These are phyloP conservation scores for Kazachstania kunashirensis DNA, from an alignment of 805 yeast genomes.

Conservation along the genomic window DNA sequence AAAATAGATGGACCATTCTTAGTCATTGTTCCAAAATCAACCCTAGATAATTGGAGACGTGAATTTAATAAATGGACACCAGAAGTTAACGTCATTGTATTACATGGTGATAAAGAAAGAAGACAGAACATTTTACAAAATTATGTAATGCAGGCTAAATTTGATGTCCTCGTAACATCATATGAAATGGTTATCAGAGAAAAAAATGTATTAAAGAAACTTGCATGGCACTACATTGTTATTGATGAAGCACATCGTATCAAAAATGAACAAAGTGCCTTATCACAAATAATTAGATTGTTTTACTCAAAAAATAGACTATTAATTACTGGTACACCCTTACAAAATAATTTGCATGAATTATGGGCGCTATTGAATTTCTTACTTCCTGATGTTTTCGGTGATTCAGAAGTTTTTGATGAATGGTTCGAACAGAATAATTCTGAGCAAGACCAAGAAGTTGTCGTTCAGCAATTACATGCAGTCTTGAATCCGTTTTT, in stretches of 20 bases:
- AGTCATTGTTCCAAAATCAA: conserved; percentile 89
- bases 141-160: conserved; percentile 57
- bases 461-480: conserved; percentile 80
- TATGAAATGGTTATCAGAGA: conserved; percentile 92
- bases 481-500: conserved; percentile 84
- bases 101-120: conserved; percentile 85
- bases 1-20: conserved; percentile 83
- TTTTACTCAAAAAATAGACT: conserved; percentile 79
- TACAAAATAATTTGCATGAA: conserved; percentile 91
- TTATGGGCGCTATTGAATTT: conserved; percentile 92
- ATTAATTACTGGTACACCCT: conserved; percentile 90
- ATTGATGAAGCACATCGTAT: conserved; percentile 97
- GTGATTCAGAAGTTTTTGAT: conserved; percentile 82
- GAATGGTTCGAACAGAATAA: conserved; percentile 63
- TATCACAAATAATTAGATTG: conserved; percentile 84
- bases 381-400: conserved; percentile 86
- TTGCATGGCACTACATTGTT: conserved; percentile 87
- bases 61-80: conserved; percentile 96
- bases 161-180: conserved; percentile 85
- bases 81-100: conserved; percentile 72
- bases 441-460: conserved; percentile 56
- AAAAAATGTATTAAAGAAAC: conserved; percentile 65
- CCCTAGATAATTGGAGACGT: conserved; percentile 92
- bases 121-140: conserved; percentile 53
- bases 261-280: conserved; percentile 84